Evolutionary conservation across 2,329 filamentous ascomycete genomes (phyloP), one percentile per base, ranked within the genome.

Genomic region (Conoideocrella luteorostrata): DNA sequence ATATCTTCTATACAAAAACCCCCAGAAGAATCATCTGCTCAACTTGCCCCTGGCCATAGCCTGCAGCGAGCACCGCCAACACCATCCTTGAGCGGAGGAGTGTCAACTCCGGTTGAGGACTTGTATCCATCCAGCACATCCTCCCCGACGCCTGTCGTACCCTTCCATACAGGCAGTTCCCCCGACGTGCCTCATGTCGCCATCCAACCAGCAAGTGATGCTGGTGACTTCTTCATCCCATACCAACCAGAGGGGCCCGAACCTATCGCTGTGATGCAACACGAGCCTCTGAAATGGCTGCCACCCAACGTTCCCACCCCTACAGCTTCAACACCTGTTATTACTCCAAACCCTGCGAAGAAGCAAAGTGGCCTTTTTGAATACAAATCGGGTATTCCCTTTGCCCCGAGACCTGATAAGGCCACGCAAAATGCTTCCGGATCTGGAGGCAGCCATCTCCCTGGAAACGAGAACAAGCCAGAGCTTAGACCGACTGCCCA

Each of bases 211-310:
- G 52, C 49, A 29, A 49, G 46, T 20, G 55, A 60, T 33, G 35
- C 43, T 3, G 39, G 49, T 3, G 68, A 73, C 40, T 53, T 72
- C 18, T 80, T 80, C 47, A 63, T 80, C 20, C 67, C 67, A 0
- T 79, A 78, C 48, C 72, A 79, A 46, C 75, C 77, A 0, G 69
- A 75, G n/a, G 77, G 75, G 0, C 70, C 74, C 1, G 47, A 61
- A 0, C 65, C 75, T 1, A 55, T 60, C 4, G 41, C 67, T 1
- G 48, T 69, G 13, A 52, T 60, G 6, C 61, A 60, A 24, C 56
- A 63, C 23, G 67, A 69, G 47, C 59, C 66, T 4, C 58, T 78
- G 41, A 68, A 67, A 41, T 79, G 75, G 75, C 61, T 77, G 20
- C 70, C 72, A 12, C 72, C 74, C 4, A 75, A 74, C 45, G 62